Base-by-base conservation (phyloP, 1,139 yeast species). In the Saccharomyces hybrid region DNA sequence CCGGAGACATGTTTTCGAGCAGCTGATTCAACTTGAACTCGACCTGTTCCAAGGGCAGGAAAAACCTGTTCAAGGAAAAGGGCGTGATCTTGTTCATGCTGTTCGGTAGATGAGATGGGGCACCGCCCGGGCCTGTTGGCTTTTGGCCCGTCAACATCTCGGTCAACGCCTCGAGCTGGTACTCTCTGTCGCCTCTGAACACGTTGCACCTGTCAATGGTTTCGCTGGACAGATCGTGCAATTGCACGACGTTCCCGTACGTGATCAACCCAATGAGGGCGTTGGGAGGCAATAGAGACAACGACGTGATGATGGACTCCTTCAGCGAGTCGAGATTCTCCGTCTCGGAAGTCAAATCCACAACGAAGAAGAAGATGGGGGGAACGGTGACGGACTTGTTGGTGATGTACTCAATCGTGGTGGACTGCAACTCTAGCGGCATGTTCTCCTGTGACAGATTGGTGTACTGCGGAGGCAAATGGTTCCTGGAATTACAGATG, bases 341-440 rank as follows among this genome's bases (percentile, higher is more conserved):
- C 55, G 84, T 89, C 67, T 95, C 98, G 71, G 95, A 97, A 70
- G 99, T 93, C 60, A 91, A 77, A 71, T 93, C 99, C 62, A 93
- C 84, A 38, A 90, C 95, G 69, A 89, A 89, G 61, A 90, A 75
- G 71, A 91, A 93, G 58, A 91, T 82, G n/a, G 99, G 99, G 14
- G 98, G 97, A 57, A 83, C 81, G 64, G 83, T 88, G 23, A 87
- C 95, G 3, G 97, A 96, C 68, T 96, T 83, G 32, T 88, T 81
- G 49, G 95, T 81, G 58, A 91, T 83, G 70, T 95, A 93, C 74
- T 93, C 99, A 59, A 91, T 86, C 19, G 98, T 88, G n/a, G 96
- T 82, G 60, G 88, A 79, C 61, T 84, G 82, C 67, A 93, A 80
- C 75, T 95, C 99, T 60, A 88, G 77, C 46, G 99, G 99, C 68